These are phyloP conservation scores for Calonectria hawksworthii DNA, from an alignment of 2,329 filamentous ascomycete species.

Conservation along the genomic window DNA sequence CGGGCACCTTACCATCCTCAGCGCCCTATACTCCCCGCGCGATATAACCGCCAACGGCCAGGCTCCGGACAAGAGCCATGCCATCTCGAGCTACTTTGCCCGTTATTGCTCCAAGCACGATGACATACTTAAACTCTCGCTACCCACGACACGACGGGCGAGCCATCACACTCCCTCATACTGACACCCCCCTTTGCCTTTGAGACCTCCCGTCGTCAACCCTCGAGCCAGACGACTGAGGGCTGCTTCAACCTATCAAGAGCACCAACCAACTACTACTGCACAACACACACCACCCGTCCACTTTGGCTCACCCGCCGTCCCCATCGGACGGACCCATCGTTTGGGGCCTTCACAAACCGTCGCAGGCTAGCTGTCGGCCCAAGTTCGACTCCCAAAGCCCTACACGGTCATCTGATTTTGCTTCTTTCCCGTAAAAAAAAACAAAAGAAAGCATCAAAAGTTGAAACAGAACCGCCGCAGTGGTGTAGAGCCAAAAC, in stretches of 20 bases:
- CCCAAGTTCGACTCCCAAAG: background rate
- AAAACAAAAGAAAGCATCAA: background rate
- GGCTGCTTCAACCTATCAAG: slow-evolving; percentile 7
- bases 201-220: slow-evolving; percentile 9
- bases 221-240: slow-evolving; percentile 9
- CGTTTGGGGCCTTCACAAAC: slow-evolving; percentile 8
- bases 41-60: slow-evolving; percentile 19
- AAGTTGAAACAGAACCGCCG: background rate
- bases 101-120: slow-evolving; percentile 26
- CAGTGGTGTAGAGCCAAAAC: slow-evolving; percentile 10
- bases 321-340: slow-evolving; percentile 16
- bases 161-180: slow-evolving; percentile 35
- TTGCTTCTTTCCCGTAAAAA: background rate
- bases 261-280: slow-evolving; percentile 12
- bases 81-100: slow-evolving; percentile 30
- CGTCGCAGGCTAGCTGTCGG: background rate
- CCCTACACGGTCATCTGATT: background rate
- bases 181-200: slow-evolving; percentile 9
- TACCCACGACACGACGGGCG: slow-evolving; percentile 36
- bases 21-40: slow-evolving; percentile 16
- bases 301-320: slow-evolving; percentile 22
- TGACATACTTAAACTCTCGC: slow-evolving; percentile 23
- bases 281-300: slow-evolving; percentile 28
- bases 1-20: slow-evolving; percentile 15
- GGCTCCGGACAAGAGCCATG: slow-evolving; percentile 13